These are phyloP conservation scores for Phytophthora sp. DNA, from an alignment of 352 stramenopile species.

Conservation along the genomic window DNA sequence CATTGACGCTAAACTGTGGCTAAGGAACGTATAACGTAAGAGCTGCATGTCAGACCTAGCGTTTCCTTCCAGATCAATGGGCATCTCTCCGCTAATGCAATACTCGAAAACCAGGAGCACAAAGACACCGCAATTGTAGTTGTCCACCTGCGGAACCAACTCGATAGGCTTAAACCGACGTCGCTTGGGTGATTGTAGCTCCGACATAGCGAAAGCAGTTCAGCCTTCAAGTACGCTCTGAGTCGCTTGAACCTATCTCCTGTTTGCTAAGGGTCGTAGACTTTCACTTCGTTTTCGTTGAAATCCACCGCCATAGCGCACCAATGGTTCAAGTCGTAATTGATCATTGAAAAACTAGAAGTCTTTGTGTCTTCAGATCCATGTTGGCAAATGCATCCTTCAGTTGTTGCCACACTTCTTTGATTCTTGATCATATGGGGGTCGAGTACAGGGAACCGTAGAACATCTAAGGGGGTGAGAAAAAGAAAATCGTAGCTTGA, in stretches of 20 bases:
- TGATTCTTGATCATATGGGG: constrained; percentile 1
- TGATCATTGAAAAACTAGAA: constrained; percentile 7
- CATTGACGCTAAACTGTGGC: constrained; percentile 12
- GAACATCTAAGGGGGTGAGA: not conserved
- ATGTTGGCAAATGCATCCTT: not conserved
- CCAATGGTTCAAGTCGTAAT: constrained; percentile 17
- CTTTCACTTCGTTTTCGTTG: not conserved
- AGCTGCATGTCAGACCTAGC: constrained; percentile 20
- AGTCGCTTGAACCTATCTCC: not conserved
- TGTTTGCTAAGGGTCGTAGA: constrained; percentile 1
- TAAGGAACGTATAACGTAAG: constrained; percentile 16
- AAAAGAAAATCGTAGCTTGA: constrained; percentile 1
- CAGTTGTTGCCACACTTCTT: not conserved
- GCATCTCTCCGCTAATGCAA: not conserved
- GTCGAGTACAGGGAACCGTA: constrained; percentile 3
- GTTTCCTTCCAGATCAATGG: constrained; percentile 2
- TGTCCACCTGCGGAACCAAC: constrained; percentile 2
- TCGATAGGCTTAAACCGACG: not conserved
- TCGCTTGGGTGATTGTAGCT: constrained; percentile 5
- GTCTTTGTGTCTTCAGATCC: not conserved
- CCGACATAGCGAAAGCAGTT: not conserved
- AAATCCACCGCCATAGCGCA: constrained; percentile 3
- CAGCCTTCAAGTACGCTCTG: constrained; percentile 1
- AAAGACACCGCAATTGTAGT: constrained; percentile 20
- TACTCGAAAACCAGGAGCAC: constrained; percentile 14